A percentile compares a stretch with the other conserved stretches of the same genome.
Conservation (phyloP, 441 rosid species). For the Pelargonium cotyledonis region DNA sequence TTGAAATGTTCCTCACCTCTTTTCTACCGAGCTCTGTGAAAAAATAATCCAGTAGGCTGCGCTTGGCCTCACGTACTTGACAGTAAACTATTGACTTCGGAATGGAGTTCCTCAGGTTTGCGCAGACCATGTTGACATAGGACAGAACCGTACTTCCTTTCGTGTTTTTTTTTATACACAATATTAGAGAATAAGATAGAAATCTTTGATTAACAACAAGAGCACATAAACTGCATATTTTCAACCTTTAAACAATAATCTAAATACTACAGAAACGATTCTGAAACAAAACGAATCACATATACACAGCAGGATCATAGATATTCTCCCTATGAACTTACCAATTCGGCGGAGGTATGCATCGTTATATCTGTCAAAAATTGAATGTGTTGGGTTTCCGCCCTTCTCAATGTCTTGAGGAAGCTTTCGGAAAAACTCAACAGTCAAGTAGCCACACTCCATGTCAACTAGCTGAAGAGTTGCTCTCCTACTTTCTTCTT, state of each 20-base stretch:
- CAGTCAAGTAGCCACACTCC: conserved; percentile 96
- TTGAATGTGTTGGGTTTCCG: conserved; percentile 45
- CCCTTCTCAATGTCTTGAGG: conserved; percentile 67
- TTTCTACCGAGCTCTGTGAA: conserved; percentile 81
- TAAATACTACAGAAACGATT: no score
- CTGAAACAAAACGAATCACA: no score
- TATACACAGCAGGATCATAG: background rate
- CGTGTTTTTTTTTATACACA: conserved; percentile 31
- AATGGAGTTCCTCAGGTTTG: conserved; percentile 66
- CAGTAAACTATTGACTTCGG: conserved; percentile 96
- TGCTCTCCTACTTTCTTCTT: conserved; percentile 85
- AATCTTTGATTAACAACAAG: background rate
- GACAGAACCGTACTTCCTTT: conserved; percentile 71
- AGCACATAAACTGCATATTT: no score
- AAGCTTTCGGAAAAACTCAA: conserved; percentile 93
- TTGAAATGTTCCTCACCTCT: conserved; percentile 50
- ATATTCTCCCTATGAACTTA: background rate
- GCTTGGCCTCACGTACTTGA: conserved; percentile 91
- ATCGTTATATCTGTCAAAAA: conserved; percentile 14
- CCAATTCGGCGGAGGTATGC: conserved; percentile 86
- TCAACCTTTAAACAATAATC: no score
- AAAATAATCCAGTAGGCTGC: conserved; percentile 73
- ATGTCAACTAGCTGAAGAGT: conserved; percentile 84
- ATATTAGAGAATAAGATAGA: background rate
- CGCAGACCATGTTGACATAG: conserved; percentile 79